Base-by-base conservation (phyloP, 805 yeast species). In the Candida succiphila region DNA sequence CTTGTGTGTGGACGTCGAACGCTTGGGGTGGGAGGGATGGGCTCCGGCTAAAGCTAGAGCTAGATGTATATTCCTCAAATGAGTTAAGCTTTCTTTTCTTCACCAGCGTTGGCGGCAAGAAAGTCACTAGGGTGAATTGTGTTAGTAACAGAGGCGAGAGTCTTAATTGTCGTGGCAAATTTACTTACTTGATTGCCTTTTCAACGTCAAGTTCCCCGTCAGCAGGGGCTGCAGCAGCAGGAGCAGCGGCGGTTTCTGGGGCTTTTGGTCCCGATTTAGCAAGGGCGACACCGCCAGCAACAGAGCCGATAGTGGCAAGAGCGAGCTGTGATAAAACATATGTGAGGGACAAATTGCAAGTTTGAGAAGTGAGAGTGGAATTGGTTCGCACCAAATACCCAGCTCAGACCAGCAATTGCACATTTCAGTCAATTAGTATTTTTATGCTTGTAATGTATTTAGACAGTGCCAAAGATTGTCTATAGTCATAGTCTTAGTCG, bases 241-340 rank as follows among this genome's bases (percentile, higher is more conserved):
- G 65, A 47, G 81, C 73, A 43, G 71, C 65, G 19, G 74, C 63
- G 8, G 49, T 40, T 4, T 46, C 37, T 13, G 49, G 33, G n/a
- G 46, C 32, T 20, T 48, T 31, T 32, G 32, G 34, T 6, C 46
- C 17, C 28, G 33, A 37, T 29, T 81, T 78, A 49, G 88, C 87
- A 30, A 67, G 55, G 36, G 70, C 69, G 36, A 75, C 45, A 38
- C 61, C 67, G 35, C 78, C 72, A 34, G 72, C 74, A 32, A 84
- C 79, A 25, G 78, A 54, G 39, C 77, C 72, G 49, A 88, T 65
- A 30, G 95, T 86, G 45, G 81, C 89, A 46, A 87, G 60, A 19
- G 96, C 82, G 57, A 88, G 72, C 77, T 69, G 35, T 13, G 15
- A 27, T 7, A 7, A 26, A 10, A 26, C 7, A n/a, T 13, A 24